These are phyloP conservation scores for Malassezia globosa DNA, from an alignment of 1,284 basidiomycete species.

Conservation along the genomic window DNA sequence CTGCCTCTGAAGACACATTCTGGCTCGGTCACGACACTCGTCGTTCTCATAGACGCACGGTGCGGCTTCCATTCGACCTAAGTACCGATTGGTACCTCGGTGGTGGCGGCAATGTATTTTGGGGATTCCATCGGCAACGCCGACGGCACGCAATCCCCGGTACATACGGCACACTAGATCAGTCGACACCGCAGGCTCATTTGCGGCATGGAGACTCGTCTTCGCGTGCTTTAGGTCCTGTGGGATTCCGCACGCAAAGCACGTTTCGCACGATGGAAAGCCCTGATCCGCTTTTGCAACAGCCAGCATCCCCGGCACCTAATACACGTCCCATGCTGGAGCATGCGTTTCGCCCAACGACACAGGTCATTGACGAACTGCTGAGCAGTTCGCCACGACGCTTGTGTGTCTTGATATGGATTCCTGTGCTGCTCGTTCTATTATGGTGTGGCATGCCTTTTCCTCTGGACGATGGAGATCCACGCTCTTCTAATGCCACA, in stretches of 20 bases:
- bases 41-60: background rate
- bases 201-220: background rate
- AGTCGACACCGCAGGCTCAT: background rate
- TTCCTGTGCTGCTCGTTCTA: conserved; percentile 11
- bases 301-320: background rate
- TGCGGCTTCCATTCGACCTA: background rate
- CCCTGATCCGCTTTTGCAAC: background rate
- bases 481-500: conserved; percentile 25
- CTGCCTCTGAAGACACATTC: background rate
- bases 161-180: conserved; percentile 5
- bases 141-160: background rate
- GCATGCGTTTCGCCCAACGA: conserved; percentile 14
- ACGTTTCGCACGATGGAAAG: background rate
- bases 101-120: conserved; percentile 15
- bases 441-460: conserved; percentile 11
- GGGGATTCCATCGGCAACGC: conserved; percentile 8
- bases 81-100: background rate
- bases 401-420: conserved; percentile 3
- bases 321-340: background rate
- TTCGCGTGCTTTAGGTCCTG: background rate
- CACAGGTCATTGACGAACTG: conserved; percentile 9
- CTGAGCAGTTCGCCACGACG: conserved; percentile 5
- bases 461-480: background rate
- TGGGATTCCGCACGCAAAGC: background rate
- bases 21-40: background rate